phyloP scores from a whole-genome alignment of 352 stramenopile species.

The Globisporangium alternatum region DNA sequence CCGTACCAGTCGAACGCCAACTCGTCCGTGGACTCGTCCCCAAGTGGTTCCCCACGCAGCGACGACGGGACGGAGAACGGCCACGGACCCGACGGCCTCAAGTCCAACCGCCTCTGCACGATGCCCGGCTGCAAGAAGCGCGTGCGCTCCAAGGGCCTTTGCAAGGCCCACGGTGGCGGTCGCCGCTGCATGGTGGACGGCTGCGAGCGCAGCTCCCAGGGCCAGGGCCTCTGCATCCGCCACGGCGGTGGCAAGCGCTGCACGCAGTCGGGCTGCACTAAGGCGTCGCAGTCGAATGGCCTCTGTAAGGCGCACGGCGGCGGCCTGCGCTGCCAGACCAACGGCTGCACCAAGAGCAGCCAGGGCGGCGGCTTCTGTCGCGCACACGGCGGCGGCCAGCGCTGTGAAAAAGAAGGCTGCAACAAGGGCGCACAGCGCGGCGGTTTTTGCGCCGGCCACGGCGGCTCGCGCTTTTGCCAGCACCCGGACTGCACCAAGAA shows the following conservation, averaged over 20 bases:
- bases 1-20: conserved; percentile 14
- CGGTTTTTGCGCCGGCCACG: conserved; percentile 79
- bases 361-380: conserved; percentile 85
- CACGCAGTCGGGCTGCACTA: conserved; percentile 73
- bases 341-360: conserved; percentile 78
- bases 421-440: conserved; percentile 79
- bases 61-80: conserved; percentile 19
- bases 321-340: conserved; percentile 66
- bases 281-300: conserved; percentile 78
- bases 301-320: conserved; percentile 86
- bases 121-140: conserved; percentile 84
- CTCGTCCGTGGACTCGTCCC: conserved; percentile 17
- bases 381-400: conserved; percentile 77
- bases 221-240: conserved; percentile 83
- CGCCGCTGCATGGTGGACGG: conserved; percentile 79
- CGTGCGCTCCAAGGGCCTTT: conserved; percentile 80
- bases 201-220: conserved; percentile 78
- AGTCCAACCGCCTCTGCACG: conserved; percentile 79
- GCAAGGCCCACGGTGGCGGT: conserved; percentile 79
- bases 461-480: conserved; percentile 79
- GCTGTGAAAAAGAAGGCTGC: conserved; percentile 81
- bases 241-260: conserved; percentile 85
- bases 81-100: conserved; percentile 56
- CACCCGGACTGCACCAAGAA: conserved; percentile 88
- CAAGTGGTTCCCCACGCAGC: conserved; percentile 14